Evolutionary conservation across 1,284 basidiomycete species (phyloP), one percentile per base, ranked within the genome.

Genomic region (Pseudozyma pruni): DNA sequence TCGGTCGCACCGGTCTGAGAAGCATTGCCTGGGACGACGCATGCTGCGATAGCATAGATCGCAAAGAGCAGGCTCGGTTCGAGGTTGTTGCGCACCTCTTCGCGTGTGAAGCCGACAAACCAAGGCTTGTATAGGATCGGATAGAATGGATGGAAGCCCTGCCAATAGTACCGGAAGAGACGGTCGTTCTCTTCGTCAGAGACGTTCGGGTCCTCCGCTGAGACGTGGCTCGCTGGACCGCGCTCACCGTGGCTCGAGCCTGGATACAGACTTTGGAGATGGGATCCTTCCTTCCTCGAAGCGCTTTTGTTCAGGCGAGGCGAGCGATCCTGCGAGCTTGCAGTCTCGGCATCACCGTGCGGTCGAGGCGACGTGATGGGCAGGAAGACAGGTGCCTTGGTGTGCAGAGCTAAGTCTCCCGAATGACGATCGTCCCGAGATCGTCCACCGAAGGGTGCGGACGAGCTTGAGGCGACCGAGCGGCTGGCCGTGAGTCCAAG

Each of bases 121-220:
- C 67, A 69, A 0, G 76, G 75, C 51, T 77, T 78, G 68, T 72
- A 78, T n/a, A 78, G 58, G 40, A 78, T 63, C 20, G 76, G 76
- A 41, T 76, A 78, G 60, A 75, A 75, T 0, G 76, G 74, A 44
- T 79, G 76, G 23, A 77, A 76, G 33, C 73, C 73, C 23, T 64
- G 59, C 63, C 71, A 79, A 50, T 79, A 79, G 54, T 74, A 72
- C 2, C 68, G 63, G 38, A 76, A 76, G 10, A 76, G 64, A 13
- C 58, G 55, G 17, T 58, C 63, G 20, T 58, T 58, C 37, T 76
- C 72, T 29, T 74, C 57, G 6, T 55, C 50, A n/a, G 63, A 60
- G 16, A 72, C 63, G 10, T 56, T 13, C 8, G 70, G 74, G 23
- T 75, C 73, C 11, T 61, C 49, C 4, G 23, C 20, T 8, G 47